These are phyloP conservation scores for Teunomyces stri DNA, from an alignment of 805 yeast genomes.

Conservation along the genomic window DNA sequence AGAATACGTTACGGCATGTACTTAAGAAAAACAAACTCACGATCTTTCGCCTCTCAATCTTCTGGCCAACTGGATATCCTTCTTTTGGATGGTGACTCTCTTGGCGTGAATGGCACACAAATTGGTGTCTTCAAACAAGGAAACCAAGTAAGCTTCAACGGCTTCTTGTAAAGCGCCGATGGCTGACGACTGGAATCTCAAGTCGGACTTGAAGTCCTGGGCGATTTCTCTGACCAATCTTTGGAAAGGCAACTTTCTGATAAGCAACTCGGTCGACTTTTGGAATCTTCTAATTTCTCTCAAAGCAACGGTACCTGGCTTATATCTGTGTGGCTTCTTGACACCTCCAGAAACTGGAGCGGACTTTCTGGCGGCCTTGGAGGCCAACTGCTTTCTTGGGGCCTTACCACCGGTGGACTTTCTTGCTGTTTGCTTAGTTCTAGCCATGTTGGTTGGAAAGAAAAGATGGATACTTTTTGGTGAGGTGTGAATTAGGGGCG, in stretches of 20 bases:
- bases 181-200: constrained; percentile 47
- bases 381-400: constrained; percentile 49
- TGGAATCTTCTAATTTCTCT: constrained; percentile 50
- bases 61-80: constrained; percentile 48
- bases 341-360: constrained; percentile 49
- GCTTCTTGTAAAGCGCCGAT: constrained; percentile 49
- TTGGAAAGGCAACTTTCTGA: constrained; percentile 48
- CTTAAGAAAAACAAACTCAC: constrained; percentile 12
- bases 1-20: constrained; percentile 5
- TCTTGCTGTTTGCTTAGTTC: constrained; percentile 49
- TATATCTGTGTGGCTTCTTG: constrained; percentile 49
- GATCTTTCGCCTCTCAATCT: constrained; percentile 51
- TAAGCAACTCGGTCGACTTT: constrained; percentile 45
- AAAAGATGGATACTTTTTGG: constrained; percentile 5
- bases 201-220: constrained; percentile 47
- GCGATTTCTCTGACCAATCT: constrained; percentile 49
- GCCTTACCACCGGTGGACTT: constrained; percentile 50
- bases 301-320: constrained; percentile 50
- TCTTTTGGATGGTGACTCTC: constrained; percentile 49
- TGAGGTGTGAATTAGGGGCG: constrained; percentile 1
- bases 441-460: constrained; percentile 31
- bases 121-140: constrained; percentile 47
- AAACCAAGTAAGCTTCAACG: constrained; percentile 47
- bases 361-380: constrained; percentile 49
- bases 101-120: constrained; percentile 50